Conservation (phyloP, 305 asterid genomes). For the Rubia tinctorum region DNA sequence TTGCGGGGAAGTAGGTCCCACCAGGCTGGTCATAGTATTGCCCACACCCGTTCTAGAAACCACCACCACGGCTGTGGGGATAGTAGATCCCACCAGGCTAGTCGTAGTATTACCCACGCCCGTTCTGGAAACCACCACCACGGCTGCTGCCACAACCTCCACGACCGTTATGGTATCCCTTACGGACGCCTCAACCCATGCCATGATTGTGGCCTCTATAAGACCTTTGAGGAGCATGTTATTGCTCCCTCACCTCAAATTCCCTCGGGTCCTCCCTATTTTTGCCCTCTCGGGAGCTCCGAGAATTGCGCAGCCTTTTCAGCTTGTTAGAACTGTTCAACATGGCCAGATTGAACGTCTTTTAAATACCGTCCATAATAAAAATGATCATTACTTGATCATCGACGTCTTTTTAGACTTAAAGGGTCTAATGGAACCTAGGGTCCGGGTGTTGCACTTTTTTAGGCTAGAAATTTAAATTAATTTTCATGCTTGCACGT, state of each 20-base stretch:
- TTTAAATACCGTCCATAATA: no score
- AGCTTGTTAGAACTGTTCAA: slow-evolving; percentile 38
- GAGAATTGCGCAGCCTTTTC: slow-evolving; percentile 37
- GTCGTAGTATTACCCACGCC: slow-evolving; percentile 49
- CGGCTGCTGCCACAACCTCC: slow-evolving; percentile 57
- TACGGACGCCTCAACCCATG: slow-evolving; percentile 35
- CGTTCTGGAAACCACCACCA: slow-evolving; percentile 53
- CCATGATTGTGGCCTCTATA: slow-evolving; percentile 53
- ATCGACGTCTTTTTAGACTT: no score
- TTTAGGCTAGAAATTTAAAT: no score
- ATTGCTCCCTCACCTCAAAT: slow-evolving; percentile 35
- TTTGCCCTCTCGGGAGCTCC: slow-evolving; percentile 34
- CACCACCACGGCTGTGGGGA: no score
- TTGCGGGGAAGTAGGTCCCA: no score
- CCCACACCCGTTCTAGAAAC: no score
- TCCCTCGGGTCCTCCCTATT: slow-evolving; percentile 37
- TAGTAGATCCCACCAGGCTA: slow-evolving; percentile 49
- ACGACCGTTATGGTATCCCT: slow-evolving; percentile 43
- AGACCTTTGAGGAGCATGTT: slow-evolving; percentile 33
- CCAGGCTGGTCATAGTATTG: no score
- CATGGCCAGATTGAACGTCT: slow-evolving; percentile 35
- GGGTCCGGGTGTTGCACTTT: no score
- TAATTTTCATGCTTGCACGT: no score
- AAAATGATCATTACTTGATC: no score
- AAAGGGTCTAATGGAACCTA: no score